Conservation (phyloP, 371 early-diverging fungal genomes). For the Rhizopus sp. region DNA sequence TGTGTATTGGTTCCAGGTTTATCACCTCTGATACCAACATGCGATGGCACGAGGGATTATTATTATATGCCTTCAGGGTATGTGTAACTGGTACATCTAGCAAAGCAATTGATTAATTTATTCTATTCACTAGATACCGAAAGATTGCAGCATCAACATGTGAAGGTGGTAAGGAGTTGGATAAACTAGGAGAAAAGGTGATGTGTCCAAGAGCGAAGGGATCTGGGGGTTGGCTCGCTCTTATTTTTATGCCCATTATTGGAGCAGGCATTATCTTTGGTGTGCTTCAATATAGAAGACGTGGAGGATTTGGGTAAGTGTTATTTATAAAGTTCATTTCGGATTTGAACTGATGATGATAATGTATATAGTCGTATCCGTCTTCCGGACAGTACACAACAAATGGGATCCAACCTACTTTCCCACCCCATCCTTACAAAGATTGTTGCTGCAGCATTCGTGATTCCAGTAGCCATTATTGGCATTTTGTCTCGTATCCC, state of each 20-base stretch:
- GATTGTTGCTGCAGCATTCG: constrained; percentile 39
- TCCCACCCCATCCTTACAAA: constrained; percentile 41
- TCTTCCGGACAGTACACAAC: constrained; percentile 34
- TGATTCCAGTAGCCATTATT: constrained; percentile 44
- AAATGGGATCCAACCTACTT: constrained; percentile 20
- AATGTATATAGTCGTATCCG: constrained; percentile 34
- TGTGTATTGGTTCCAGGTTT: constrained; percentile 70
- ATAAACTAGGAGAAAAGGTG: constrained; percentile 50
- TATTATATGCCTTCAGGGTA: constrained; percentile 62
- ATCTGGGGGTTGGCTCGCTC: constrained; percentile 37
- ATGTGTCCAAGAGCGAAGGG: constrained; percentile 67
- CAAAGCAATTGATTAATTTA: not conserved
- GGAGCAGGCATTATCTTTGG: constrained; percentile 42
- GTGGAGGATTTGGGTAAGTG: constrained; percentile 40
- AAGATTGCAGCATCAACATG: constrained; percentile 78
- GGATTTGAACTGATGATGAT: not conserved
- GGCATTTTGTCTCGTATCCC: constrained; percentile 44
- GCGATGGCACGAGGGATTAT: constrained; percentile 57
- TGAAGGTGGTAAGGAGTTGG: constrained; percentile 57
- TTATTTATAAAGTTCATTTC: not conserved
- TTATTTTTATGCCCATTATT: constrained; percentile 40
- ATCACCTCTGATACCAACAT: constrained; percentile 55
- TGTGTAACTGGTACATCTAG: constrained; percentile 2
- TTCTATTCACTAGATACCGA: constrained; percentile 61
- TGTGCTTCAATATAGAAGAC: constrained; percentile 36